A percentile compares a stretch with the other conserved stretches of the same genome.
These are phyloP conservation scores for Gomphus bonarii DNA, from an alignment of 1,284 basidiomycete genomes.

Conservation along the genomic window DNA sequence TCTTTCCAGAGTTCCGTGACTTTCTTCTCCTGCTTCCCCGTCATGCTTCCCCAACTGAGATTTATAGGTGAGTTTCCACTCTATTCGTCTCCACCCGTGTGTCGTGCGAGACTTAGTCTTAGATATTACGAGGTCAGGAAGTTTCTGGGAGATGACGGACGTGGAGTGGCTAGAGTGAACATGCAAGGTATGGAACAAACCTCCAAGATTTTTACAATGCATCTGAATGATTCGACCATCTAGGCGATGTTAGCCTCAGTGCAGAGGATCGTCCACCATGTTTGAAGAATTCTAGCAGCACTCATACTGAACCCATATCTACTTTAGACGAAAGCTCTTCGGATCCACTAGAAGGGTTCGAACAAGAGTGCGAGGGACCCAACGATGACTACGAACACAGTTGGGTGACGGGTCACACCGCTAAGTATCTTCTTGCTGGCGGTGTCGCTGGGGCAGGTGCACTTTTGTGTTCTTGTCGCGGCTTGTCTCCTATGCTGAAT, in stretches of 20 bases:
- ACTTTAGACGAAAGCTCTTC: constrained; percentile 26
- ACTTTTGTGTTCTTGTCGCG: neutral
- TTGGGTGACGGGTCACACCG: constrained; percentile 62
- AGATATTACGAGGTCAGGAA: constrained; percentile 60
- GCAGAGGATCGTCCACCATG: constrained; percentile 53
- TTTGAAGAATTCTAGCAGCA: constrained; percentile 17
- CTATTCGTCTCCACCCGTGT: neutral
- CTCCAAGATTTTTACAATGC: neutral
- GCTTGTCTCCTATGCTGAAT: neutral
- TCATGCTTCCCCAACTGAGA: constrained; percentile 72
- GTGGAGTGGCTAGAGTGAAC: constrained; percentile 68
- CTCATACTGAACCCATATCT: constrained; percentile 18
- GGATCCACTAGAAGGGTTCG: constrained; percentile 21
- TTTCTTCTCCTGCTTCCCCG: constrained; percentile 83
- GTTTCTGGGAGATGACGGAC: constrained; percentile 65
- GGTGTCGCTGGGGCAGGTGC: constrained; percentile 88
- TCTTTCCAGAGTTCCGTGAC: constrained; percentile 82
- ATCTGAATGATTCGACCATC: constrained; percentile 16
- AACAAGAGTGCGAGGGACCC: constrained; percentile 28
- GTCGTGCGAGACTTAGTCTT: neutral
- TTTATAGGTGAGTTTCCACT: constrained; percentile 51
- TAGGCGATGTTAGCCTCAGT: constrained; percentile 68
- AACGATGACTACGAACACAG: constrained; percentile 45
- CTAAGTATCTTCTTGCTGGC: constrained; percentile 88
- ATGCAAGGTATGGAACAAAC: constrained; percentile 60